A percentile compares a stretch with the other conserved stretches of the same genome.
phyloP scores from a whole-genome alignment of 2,329 filamentous ascomycete genomes.

The Alternaria atra region DNA sequence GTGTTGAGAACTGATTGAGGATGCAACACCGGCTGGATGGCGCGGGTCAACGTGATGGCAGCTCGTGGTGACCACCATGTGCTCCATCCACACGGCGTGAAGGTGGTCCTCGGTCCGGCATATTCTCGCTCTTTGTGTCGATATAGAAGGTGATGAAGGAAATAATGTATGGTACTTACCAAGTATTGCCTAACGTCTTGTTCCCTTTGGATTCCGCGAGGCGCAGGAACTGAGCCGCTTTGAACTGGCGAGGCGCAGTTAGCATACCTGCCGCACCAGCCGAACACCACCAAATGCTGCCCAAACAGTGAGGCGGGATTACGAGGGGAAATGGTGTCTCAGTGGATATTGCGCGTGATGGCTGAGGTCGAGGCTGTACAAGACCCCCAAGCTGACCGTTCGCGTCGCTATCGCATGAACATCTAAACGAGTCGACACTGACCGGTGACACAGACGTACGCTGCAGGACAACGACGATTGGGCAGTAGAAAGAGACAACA shows the following conservation, averaged over 20 bases:
- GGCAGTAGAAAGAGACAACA: conserved; percentile 6
- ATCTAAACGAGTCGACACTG: conserved; percentile 20
- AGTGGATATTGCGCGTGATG: conserved; percentile 38
- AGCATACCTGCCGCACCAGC: conserved; percentile 35
- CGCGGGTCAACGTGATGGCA: conserved; percentile 24
- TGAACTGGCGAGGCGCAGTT: conserved; percentile 67
- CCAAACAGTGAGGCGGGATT: conserved; percentile 53
- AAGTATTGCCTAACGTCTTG: conserved; percentile 92
- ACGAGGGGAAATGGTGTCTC: conserved; percentile 32
- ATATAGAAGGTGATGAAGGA: conserved; percentile 15
- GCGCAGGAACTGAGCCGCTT: conserved; percentile 88
- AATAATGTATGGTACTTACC: conserved; percentile 64
- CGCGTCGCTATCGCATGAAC: conserved; percentile 29
- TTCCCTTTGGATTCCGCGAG: conserved; percentile 87
- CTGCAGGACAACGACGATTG: conserved; percentile 15
- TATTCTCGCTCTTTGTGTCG: conserved; percentile 32
- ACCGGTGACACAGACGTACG: conserved; percentile 37
- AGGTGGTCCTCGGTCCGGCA: conserved; percentile 25
- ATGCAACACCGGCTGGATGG: conserved; percentile 22
- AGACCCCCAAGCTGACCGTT: conserved; percentile 35
- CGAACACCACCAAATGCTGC: conserved; percentile 45
- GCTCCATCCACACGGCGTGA: conserved; percentile 13
- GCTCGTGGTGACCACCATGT: conserved; percentile 20
- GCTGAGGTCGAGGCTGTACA: conserved; percentile 22
- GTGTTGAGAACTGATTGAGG: conserved; percentile 34